A percentile compares a stretch with the other conserved stretches of the same genome.
phyloP scores from a whole-genome alignment of 2,329 filamentous ascomycete species.

The Aspergillus sp. region DNA sequence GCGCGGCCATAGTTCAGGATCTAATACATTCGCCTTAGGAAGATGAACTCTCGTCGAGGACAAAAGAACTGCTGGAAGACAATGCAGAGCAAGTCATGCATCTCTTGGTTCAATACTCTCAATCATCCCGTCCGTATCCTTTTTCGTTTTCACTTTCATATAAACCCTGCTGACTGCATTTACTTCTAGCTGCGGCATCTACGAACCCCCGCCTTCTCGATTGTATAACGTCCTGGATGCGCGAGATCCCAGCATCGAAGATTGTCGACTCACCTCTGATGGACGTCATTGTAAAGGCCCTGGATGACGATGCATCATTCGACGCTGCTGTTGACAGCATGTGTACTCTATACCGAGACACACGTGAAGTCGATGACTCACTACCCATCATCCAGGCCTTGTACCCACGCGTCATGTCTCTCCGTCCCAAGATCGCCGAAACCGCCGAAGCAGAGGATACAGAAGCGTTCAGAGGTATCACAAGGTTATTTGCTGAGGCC shows the following conservation, averaged over 20 bases:
- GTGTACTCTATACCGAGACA: conserved; percentile 88
- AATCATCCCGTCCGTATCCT: conserved; percentile 71
- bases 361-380: conserved; percentile 88
- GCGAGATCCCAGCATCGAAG: conserved; percentile 81
- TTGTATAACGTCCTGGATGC: conserved; percentile 94
- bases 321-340: conserved; percentile 89
- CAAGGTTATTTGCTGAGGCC: conserved; percentile 86
- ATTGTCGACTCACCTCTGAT: conserved; percentile 85
- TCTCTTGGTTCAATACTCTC: conserved; percentile 84
- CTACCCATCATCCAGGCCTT: conserved; percentile 77
- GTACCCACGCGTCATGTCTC: conserved; percentile 74
- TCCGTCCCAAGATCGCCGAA: conserved; percentile 74
- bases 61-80: conserved; percentile 83
- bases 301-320: conserved; percentile 74
- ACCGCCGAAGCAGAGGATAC: conserved; percentile 77
- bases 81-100: conserved; percentile 86
- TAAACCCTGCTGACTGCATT: conserved; percentile 15
- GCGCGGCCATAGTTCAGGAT: conserved; percentile 31
- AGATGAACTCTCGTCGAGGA: conserved; percentile 86
- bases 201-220: conserved; percentile 89
- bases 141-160: background rate
- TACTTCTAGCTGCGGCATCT: conserved; percentile 61
- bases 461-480: conserved; percentile 83
- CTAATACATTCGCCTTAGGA: conserved; percentile 67
- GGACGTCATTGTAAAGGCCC: conserved; percentile 73